These are phyloP conservation scores for Amanita thiersii DNA, from an alignment of 768 basidiomycete genomes.

Conservation along the genomic window DNA sequence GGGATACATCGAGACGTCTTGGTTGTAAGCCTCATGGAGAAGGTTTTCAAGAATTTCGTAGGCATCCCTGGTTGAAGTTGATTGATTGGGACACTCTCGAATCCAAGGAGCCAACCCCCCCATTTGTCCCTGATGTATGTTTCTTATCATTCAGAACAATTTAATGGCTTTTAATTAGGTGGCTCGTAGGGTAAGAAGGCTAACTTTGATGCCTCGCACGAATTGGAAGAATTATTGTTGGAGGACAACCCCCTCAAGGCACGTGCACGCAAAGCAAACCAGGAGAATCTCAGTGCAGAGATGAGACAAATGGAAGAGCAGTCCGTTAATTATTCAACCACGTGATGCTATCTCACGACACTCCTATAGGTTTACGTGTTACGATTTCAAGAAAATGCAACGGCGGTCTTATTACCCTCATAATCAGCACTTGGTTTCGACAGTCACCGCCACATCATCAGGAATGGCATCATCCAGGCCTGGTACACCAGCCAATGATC, in stretches of 20 bases:
- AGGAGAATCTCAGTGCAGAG: slow-evolving; percentile 83
- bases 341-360: slow-evolving; percentile 5
- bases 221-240: slow-evolving; percentile 89
- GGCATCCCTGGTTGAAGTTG: slow-evolving; percentile 80
- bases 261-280: slow-evolving; percentile 82
- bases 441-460: slow-evolving; percentile 68
- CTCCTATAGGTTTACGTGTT: slow-evolving; percentile 67
- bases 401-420: slow-evolving; percentile 87
- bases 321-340: slow-evolving; percentile 34
- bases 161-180: slow-evolving; percentile 9
- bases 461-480: slow-evolving; percentile 67
- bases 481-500: slow-evolving; percentile 55
- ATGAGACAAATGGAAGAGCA: slow-evolving; percentile 99
- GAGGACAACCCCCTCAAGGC: slow-evolving; percentile 98
- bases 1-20: slow-evolving; percentile 73
- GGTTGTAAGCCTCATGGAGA: slow-evolving; percentile 78
- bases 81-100: slow-evolving; percentile 89
- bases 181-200: slow-evolving; percentile 84
- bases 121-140: slow-evolving; percentile 85
- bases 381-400: slow-evolving; percentile 90
- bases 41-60: slow-evolving; percentile 70
- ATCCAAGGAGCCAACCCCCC: slow-evolving; percentile 63
- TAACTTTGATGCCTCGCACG: slow-evolving; percentile 98
- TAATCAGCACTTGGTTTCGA: slow-evolving; percentile 66
- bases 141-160: background rate